Base-by-base conservation (phyloP, 1,284 basidiomycete genomes). In the Bjerkandera adusta region DNA sequence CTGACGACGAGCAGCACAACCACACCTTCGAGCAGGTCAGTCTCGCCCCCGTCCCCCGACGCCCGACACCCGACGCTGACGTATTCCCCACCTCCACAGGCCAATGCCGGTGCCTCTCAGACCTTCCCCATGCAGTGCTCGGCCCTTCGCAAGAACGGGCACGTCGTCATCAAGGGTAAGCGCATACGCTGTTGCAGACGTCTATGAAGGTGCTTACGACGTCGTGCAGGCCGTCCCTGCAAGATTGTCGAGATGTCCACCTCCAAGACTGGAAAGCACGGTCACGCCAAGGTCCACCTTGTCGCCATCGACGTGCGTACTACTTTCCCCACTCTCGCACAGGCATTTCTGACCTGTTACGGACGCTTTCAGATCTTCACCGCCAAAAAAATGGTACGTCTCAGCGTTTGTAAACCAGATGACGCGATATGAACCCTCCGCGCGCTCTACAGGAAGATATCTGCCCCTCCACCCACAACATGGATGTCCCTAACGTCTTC, bases 171-270 rank as follows among this genome's bases (percentile, higher is more conserved):
- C 77, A 97, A 98, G 81, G 79, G 85, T 81, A 48, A 24, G 61
- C 57, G 18, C 27, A 42, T 4, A 13, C 2, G 25, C 26, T 24
- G 26, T 32, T 16, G 22, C 6, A 8, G 21, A n/a, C n/a, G 30
- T 24, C 18, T 27, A 13, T 43, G 13, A 43, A 16, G 25, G 25
- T 42, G 32, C 24, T 29, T 26, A 4, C 16, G 24, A 32, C 7
- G 8, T 37, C 20, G 15, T 30, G 30, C 56, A 87, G 87, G 86
- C 61, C 88, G 94, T 63, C 96, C 96, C 58, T 99, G 96, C 92
- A 98, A 98, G 81, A 96, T 97, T 72, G 86, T 95, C 62, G 93
- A 94, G 65, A 99, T 99, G 96, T 97, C 95, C 57, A 99, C 97
- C 76, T 99, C 96, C 68, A 99, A 99, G 84, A 97, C 93, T 45